phyloP scores from a whole-genome alignment of 768 basidiomycete species.

The Thelephora ganbajun region DNA sequence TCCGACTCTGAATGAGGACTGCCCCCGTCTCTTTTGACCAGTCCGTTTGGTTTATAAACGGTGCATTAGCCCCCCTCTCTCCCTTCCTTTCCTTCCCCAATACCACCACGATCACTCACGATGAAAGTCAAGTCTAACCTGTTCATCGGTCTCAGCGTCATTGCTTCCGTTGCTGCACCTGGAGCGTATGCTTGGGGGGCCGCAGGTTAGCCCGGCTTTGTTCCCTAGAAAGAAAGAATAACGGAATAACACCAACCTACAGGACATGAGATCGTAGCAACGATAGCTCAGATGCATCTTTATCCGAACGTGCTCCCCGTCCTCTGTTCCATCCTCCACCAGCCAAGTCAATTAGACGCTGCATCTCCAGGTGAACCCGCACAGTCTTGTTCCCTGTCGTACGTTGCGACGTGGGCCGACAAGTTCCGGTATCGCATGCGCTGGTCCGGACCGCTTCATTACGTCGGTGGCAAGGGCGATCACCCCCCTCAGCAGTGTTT shows the following conservation, averaged over 20 bases:
- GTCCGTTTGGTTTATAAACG: too few relatives aligned
- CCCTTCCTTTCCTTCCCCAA: too few relatives aligned
- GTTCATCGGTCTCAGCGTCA: too few relatives aligned
- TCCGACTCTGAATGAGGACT: too few relatives aligned
- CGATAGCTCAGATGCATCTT: constrained; percentile 87
- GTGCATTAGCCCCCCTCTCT: too few relatives aligned
- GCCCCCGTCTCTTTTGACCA: too few relatives aligned
- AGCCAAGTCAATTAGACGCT: constrained; percentile 5
- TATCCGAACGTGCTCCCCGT: constrained; percentile 53
- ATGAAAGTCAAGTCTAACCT: too few relatives aligned
- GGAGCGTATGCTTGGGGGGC: constrained; percentile 25
- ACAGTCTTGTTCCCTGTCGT: constrained; percentile 65
- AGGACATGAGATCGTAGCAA: constrained; percentile 90
- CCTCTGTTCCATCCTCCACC: constrained; percentile 60
- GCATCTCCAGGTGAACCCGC: constrained; percentile 12
- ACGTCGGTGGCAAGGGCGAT: constrained; percentile 61
- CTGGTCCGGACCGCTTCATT: constrained; percentile 68
- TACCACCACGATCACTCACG: too few relatives aligned
- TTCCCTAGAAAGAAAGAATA: too few relatives aligned
- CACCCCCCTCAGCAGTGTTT: constrained; percentile 62
- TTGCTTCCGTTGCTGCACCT: constrained; percentile 5
- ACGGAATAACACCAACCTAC: not conserved
- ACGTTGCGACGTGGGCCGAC: constrained; percentile 87
- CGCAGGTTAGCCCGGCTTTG: constrained; percentile 17
- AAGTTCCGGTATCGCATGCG: constrained; percentile 38